phyloP scores from a whole-genome alignment of 495 filamentous ascomycete species.

The Penicillium herquei region DNA sequence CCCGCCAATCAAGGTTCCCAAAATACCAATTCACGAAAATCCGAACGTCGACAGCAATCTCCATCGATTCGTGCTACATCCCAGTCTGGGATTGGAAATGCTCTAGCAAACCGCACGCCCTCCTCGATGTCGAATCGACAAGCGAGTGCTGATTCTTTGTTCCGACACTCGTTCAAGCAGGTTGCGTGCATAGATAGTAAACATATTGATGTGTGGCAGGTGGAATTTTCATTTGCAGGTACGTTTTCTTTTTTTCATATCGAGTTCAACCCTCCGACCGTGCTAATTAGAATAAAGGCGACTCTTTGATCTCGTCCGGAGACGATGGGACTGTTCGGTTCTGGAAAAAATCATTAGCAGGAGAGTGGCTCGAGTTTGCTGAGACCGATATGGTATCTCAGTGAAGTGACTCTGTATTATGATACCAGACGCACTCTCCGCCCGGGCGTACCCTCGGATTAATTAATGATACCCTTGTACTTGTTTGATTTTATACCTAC shows the following conservation, averaged over 20 bases:
- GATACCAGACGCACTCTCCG: too few relatives aligned
- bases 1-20: slow-evolving; percentile 28
- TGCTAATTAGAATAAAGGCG: slow-evolving; percentile 28
- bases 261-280: too few relatives aligned
- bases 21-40: slow-evolving; percentile 26
- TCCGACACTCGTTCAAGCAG: slow-evolving; percentile 47
- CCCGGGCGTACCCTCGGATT: not conserved
- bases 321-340: slow-evolving; percentile 50
- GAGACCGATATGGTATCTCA: slow-evolving; percentile 44
- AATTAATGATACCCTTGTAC: slow-evolving; percentile 25
- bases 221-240: slow-evolving; percentile 50
- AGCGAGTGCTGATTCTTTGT: slow-evolving; percentile 33
- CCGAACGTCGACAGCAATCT: slow-evolving; percentile 33
- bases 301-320: slow-evolving; percentile 49
- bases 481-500: not conserved
- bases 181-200: slow-evolving; percentile 48
- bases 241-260: slow-evolving; percentile 8
- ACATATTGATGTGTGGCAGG: slow-evolving; percentile 51
- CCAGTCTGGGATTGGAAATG: slow-evolving; percentile 52
- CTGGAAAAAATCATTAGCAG: slow-evolving; percentile 49
- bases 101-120: slow-evolving; percentile 44
- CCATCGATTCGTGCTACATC: slow-evolving; percentile 36
- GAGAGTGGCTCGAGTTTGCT: slow-evolving; percentile 52
- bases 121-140: slow-evolving; percentile 30
- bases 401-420: slow-evolving; percentile 10